Percentiles rank a stretch among this genome's conserved stretches.
These are phyloP conservation scores for Pseudogymnoascus verrucosus DNA, from an alignment of 2,329 filamentous ascomycete genomes.

Conservation along the genomic window DNA sequence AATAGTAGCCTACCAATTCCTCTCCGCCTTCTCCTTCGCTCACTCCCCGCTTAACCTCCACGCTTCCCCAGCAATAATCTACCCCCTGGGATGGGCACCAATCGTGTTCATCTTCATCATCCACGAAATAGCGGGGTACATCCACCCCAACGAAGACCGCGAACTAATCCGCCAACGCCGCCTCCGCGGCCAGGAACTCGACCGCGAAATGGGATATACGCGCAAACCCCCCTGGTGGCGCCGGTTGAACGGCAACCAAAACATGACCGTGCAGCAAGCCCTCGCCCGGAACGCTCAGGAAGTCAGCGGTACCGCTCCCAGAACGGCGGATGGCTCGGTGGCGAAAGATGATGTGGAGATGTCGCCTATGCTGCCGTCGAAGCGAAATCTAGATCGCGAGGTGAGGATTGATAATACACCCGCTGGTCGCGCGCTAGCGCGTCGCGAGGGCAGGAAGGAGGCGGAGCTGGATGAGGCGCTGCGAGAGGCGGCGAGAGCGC, in stretches of 20 bases:
- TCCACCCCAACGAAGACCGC: slow-evolving; percentile 63
- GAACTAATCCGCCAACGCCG: slow-evolving; percentile 58
- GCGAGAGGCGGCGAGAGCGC: not conserved
- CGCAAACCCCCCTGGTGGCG: slow-evolving; percentile 62
- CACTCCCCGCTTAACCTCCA: slow-evolving; percentile 50
- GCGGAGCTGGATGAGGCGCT: not conserved
- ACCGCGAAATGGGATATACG: slow-evolving; percentile 53
- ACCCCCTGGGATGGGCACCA: slow-evolving; percentile 54
- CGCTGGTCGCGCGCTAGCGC: not conserved
- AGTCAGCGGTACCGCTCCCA: slow-evolving; percentile 28
- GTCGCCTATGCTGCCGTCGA: not conserved
- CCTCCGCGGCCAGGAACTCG: slow-evolving; percentile 44
- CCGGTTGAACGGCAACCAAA: slow-evolving; percentile 26
- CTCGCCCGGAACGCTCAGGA: slow-evolving; percentile 29
- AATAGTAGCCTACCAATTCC: slow-evolving; percentile 51
- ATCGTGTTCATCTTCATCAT: slow-evolving; percentile 48
- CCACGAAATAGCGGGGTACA: slow-evolving; percentile 47
- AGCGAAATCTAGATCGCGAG: not conserved
- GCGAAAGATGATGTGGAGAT: not conserved
- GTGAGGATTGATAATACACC: not conserved
- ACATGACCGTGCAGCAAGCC: slow-evolving; percentile 26
- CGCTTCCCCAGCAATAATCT: slow-evolving; percentile 48
- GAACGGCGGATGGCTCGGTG: not conserved
- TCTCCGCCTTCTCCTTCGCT: slow-evolving; percentile 50
- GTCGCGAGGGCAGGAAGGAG: not conserved